Percentiles rank a stretch among this genome's conserved stretches.
These are phyloP conservation scores for Trichoderma citrinoviride DNA, from an alignment of 2,329 filamentous ascomycete genomes.

Conservation along the genomic window DNA sequence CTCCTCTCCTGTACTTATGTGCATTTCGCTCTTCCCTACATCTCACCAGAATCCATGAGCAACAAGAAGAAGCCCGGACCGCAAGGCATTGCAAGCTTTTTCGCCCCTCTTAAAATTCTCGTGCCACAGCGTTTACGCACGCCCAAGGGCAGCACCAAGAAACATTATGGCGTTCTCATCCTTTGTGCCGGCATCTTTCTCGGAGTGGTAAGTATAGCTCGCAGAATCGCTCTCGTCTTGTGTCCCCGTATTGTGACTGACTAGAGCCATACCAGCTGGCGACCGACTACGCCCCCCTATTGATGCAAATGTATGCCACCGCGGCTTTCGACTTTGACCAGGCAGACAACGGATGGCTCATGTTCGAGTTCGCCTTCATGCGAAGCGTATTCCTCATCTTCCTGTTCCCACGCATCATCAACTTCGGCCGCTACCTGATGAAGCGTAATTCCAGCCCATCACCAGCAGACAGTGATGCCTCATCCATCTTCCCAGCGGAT, in stretches of 20 bases:
- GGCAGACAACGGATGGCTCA: slow-evolving; percentile 55
- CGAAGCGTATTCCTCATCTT: slow-evolving; percentile 55
- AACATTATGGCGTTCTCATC: slow-evolving; percentile 61
- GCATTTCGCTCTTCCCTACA: slow-evolving; percentile 46
- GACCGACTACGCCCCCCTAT: slow-evolving; percentile 63
- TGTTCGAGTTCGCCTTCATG: slow-evolving; percentile 55
- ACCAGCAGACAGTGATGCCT: not conserved
- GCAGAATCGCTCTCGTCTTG: not conserved
- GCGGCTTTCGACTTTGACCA: slow-evolving; percentile 54
- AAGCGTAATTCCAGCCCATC: not conserved
- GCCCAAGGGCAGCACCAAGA: slow-evolving; percentile 48
- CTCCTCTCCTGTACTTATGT: slow-evolving; percentile 44
- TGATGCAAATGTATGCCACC: slow-evolving; percentile 60
- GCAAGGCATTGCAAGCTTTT: slow-evolving; percentile 49
- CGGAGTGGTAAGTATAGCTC: slow-evolving; percentile 48
- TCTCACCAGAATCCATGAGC: slow-evolving; percentile 42
- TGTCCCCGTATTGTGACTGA: not conserved
- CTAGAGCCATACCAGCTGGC: slow-evolving; percentile 46
- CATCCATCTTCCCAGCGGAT: not conserved
- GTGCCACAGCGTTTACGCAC: slow-evolving; percentile 55
- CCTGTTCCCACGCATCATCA: slow-evolving; percentile 53
- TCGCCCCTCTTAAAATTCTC: slow-evolving; percentile 63
- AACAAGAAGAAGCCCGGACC: slow-evolving; percentile 30
- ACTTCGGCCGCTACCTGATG: slow-evolving; percentile 37
- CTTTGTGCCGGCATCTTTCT: slow-evolving; percentile 65